These are phyloP conservation scores for Lachancea meyersii DNA, from an alignment of 805 yeast genomes.

Conservation along the genomic window DNA sequence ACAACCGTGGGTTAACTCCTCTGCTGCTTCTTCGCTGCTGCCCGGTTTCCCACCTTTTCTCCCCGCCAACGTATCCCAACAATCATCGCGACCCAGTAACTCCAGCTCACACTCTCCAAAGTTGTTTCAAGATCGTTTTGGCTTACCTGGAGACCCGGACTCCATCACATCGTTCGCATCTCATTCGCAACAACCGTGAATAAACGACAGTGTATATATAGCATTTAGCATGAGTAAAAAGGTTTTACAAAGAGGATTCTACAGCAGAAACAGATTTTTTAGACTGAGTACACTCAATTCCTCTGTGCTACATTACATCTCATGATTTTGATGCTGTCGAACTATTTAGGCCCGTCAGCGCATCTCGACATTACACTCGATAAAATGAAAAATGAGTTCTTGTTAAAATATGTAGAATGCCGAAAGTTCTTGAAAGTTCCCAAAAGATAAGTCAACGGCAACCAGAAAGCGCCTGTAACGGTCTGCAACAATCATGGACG, in stretches of 20 bases:
- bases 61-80: constrained; percentile 6
- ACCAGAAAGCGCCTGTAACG: background rate
- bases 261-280: too few species aligned
- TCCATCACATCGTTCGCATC: constrained; percentile 7
- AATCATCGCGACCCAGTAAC: constrained; percentile 4
- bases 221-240: background rate
- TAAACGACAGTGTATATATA: background rate
- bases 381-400: too few species aligned
- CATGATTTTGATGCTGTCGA: too few species aligned
- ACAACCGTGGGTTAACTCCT: constrained; percentile 5
- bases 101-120: constrained; percentile 2
- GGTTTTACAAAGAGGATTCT: background rate
- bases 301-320: too few species aligned
- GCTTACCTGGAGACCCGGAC: constrained; percentile 3
- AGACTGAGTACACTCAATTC: too few species aligned
- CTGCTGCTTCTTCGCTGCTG: constrained; percentile 1
- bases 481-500: constrained; percentile 51
- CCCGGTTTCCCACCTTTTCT: constrained; percentile 6
- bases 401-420: background rate
- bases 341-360: too few species aligned
- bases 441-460: background rate
- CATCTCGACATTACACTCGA: too few species aligned
- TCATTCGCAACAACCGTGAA: constrained; percentile 5
- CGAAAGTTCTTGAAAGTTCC: background rate
- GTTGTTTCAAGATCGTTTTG: constrained; percentile 3